These are phyloP conservation scores for Paraurostyla sp. DNA, from an alignment of 73 alveolate genomes.

Conservation along the genomic window DNA sequence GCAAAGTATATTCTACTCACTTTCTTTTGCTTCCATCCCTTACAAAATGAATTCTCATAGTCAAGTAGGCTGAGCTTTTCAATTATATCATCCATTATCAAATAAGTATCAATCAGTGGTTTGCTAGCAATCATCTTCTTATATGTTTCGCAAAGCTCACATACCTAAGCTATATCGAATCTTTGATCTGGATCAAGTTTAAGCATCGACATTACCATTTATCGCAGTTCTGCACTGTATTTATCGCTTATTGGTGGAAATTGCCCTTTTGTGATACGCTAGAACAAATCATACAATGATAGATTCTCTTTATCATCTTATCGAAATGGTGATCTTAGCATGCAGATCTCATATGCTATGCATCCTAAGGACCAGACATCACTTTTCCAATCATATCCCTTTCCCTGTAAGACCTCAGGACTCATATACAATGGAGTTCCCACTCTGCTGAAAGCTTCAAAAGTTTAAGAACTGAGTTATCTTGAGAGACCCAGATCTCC, in stretches of 20 bases:
- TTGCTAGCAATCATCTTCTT: slow-evolving; percentile 63
- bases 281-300: slow-evolving; percentile 77
- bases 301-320: slow-evolving; percentile 67
- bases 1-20: slow-evolving; percentile 81
- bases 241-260: slow-evolving; percentile 78
- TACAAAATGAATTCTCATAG: slow-evolving; percentile 88
- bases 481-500: slow-evolving; percentile 98
- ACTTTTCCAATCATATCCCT: slow-evolving; percentile 97
- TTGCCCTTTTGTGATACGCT: slow-evolving; percentile 82
- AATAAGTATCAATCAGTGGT: slow-evolving; percentile 87
- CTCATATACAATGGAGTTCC: slow-evolving; percentile 98
- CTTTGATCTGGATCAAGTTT: slow-evolving; percentile 91
- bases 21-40: slow-evolving; percentile 71
- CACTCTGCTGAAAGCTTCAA: slow-evolving; percentile 96
- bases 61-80: slow-evolving; percentile 89
- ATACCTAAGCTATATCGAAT: slow-evolving; percentile 73
- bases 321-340: slow-evolving; percentile 74
- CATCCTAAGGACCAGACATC: slow-evolving; percentile 98
- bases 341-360: slow-evolving; percentile 86
- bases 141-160: slow-evolving; percentile 74
- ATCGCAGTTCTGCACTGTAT: slow-evolving; percentile 78
- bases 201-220: slow-evolving; percentile 82
- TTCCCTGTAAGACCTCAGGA: slow-evolving; percentile 95
- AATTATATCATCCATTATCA: slow-evolving; percentile 91
- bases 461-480: slow-evolving; percentile 87